Evolutionary conservation across 2,329 filamentous ascomycete genomes (phyloP), one percentile per base, ranked within the genome.

Genomic region (Penicillium rolfsii): DNA sequence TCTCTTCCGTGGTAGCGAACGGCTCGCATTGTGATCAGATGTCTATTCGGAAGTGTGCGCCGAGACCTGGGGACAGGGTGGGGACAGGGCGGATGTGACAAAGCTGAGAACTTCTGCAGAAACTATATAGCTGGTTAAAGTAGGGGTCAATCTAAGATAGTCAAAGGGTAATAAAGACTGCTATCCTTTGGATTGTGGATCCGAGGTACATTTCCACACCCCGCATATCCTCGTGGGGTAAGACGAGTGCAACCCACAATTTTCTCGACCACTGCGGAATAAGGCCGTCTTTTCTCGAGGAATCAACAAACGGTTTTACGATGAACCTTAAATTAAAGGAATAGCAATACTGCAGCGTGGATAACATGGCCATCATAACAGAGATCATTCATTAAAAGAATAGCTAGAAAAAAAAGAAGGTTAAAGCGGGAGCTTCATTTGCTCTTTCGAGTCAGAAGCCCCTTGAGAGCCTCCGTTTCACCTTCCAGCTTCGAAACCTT

Each of bases 401-500:
- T 55, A 59, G 61, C 62, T 67, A 60, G 49, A 60, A 45, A 26
- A 52, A 54, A 45, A 58, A 11, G 11, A 24, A 28, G 38, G 30
- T 58, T 19, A 26, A 19, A 12, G 26, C 22, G 43, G 41, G n/a
- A 26, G 52, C 41, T 62, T 66, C 59, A 67, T 16, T 60, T 57
- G 56, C 56, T 60, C 58, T 63, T 67, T 24, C 65, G 65, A 58
- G 62, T 60, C 26, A 70, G 58, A 57, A 70, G 68, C 38, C 72
- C 67, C 53, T 70, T 70, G 57, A 76, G 59, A 43, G 70, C 73
- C 60, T 74, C 71, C 28, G 73, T 74, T 65, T 77, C 74, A 8
- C 74, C 74, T 63, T 76, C 73, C 49, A 76, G 61, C 60, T 74
- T 74, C 11, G 73, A 75, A 48, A 74, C 71, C 40, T 67, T 69